Conservation (phyloP, 306 rosid genomes). For the Glycine soja region DNA sequence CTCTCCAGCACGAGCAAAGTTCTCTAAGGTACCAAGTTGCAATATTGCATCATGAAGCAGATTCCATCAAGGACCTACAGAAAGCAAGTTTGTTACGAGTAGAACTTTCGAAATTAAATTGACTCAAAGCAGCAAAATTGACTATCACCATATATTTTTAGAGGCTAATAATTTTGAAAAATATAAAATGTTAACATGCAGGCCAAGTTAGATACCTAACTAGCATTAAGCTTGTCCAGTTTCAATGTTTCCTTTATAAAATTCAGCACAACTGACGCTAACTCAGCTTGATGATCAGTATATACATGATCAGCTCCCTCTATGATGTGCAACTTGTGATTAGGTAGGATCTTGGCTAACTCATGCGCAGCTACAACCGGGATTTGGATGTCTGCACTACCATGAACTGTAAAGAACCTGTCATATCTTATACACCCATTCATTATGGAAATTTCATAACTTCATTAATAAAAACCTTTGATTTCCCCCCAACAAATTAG, state of each 20-base stretch:
- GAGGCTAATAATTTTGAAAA: neutral
- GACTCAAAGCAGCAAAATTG: constrained; percentile 1
- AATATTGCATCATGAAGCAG: neutral
- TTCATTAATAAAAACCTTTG: neutral
- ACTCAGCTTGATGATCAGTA: constrained; percentile 61
- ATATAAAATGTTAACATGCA: neutral
- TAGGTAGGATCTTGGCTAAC: constrained; percentile 74
- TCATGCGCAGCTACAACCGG: constrained; percentile 68
- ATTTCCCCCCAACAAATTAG: neutral
- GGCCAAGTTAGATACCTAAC: constrained; percentile 41
- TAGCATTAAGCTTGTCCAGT: constrained; percentile 42
- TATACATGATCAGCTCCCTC: constrained; percentile 76
- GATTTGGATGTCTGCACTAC: constrained; percentile 60
- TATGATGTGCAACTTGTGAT: constrained; percentile 68
- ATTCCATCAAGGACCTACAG: constrained; percentile 28
- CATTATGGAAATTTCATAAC: neutral
- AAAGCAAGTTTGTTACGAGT: constrained; percentile 22
- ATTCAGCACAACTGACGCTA: constrained; percentile 56
- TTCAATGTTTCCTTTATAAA: constrained; percentile 62
- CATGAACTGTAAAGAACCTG: constrained; percentile 86
- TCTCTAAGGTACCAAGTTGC: constrained; percentile 16
- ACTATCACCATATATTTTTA: neutral
- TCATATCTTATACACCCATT: constrained; percentile 8
- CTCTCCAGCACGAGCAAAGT: constrained; percentile 15
- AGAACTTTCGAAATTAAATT: neutral